Conservation (phyloP, 768 basidiomycete species). For the Tylopilus intermedius region DNA sequence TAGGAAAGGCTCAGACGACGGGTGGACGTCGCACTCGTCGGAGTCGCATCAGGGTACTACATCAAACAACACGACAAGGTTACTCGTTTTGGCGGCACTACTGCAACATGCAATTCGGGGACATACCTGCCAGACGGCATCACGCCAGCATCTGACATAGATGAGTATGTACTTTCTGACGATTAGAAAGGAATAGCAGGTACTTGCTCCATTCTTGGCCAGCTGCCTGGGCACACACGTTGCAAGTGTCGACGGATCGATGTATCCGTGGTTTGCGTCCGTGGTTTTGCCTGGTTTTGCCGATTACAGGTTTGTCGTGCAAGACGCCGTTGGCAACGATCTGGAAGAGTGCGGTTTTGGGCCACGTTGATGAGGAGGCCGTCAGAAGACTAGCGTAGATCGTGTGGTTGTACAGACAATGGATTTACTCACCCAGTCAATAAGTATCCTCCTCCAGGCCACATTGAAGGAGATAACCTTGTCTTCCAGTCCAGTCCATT, state of each 20-base stretch:
- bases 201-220: conserved; percentile 62
- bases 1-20: neutral
- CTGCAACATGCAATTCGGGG: neutral
- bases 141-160: conserved; percentile 32
- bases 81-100: too few species aligned
- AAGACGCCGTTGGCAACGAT: conserved; percentile 45
- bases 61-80: neutral
- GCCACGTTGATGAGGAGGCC: conserved; percentile 56
- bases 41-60: conserved; percentile 36
- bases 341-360: conserved; percentile 53
- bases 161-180: neutral
- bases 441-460: conserved; percentile 37
- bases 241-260: conserved; percentile 51
- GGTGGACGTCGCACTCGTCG: neutral
- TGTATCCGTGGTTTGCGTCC: conserved; percentile 51
- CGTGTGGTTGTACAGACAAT: conserved; percentile 30
- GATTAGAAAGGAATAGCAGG: neutral
- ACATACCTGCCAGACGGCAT: conserved; percentile 39
- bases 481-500: neutral
- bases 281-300: conserved; percentile 42
- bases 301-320: conserved; percentile 50
- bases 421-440: conserved; percentile 37
- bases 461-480: conserved; percentile 21
- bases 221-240: conserved; percentile 59
- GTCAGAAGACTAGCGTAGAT: conserved; percentile 57